Base-by-base conservation (phyloP, 75 land plant species). In the Chamaecyparis obtusa region DNA sequence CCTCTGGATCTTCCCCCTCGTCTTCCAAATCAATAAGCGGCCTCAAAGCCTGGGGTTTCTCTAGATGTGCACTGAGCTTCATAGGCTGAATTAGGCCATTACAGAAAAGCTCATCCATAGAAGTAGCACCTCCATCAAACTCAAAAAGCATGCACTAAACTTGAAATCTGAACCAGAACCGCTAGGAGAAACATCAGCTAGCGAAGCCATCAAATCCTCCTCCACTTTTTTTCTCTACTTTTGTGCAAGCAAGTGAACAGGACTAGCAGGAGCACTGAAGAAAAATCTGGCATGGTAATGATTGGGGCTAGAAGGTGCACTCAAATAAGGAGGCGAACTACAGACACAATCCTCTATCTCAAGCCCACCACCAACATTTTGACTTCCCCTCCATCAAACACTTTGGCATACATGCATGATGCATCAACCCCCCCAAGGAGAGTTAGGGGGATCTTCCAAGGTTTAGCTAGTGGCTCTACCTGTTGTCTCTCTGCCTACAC, bases 261-360 rank as follows among this genome's bases (percentile, higher is more conserved):
- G 93, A 32, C 91, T 90, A 39, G 91, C 85, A 33, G 93, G 93
- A 10, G 88, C 88, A 55, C 91, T 92, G 90, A 88, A 92, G 79
- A 83, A 92, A 84, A 87, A 92, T 30, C 84, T 85, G 9, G 33
- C 32, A 2, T 37, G 30, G 6, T 60, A 27, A 2, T 80, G 48
- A 9, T 86, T 81, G 46, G 90, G 67, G 24, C 87, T 89, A 43
- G 80, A 51, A 10, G 76, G 76, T 0, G 86, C 76, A 24, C 86
- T 85, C 43, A 77, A 15, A 74, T 74, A 74, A 14, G 36, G 36
- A 14, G 77, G 77, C 4, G 77, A 24, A 9, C 36, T 32, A 74
- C 77, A 74, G 15, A 36, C 80, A 36, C 37, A n/a, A n/a, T n/a
- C n/a, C n/a, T n/a, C n/a, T n/a, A n/a, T n/a, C n/a, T n/a, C n/a